phyloP scores from a whole-genome alignment of 2,329 filamentous ascomycete species.

The Aspergillus fumigatiaffinis region DNA sequence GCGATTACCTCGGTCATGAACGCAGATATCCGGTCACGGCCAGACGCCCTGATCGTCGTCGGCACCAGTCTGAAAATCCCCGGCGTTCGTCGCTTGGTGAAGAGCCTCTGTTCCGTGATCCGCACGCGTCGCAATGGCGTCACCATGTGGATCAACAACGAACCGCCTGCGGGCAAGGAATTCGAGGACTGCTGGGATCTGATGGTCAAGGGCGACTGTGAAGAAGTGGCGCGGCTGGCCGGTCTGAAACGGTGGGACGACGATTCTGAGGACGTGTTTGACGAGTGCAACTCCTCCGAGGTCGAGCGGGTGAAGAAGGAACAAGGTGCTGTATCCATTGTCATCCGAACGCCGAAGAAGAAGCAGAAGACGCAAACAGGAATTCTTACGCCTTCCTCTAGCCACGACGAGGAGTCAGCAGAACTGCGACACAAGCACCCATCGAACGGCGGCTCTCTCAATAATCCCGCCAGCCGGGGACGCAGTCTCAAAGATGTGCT shows the following conservation, averaged over 20 bases:
- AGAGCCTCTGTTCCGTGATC: constrained; percentile 86
- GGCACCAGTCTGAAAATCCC: constrained; percentile 95
- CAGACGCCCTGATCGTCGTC: constrained; percentile 90
- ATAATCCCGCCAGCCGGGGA: constrained; percentile 29
- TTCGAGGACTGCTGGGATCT: constrained; percentile 93
- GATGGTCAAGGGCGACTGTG: constrained; percentile 80
- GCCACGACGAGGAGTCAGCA: constrained; percentile 32
- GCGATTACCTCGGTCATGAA: constrained; percentile 89
- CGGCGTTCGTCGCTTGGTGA: constrained; percentile 81
- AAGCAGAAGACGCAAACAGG: constrained; percentile 29
- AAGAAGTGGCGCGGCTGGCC: constrained; percentile 75
- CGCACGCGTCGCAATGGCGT: constrained; percentile 72
- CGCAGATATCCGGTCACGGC: constrained; percentile 77
- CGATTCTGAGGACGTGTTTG: constrained; percentile 35
- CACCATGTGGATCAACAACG: constrained; percentile 91
- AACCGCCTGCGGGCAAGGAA: constrained; percentile 75
- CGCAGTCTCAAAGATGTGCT: constrained; percentile 25
- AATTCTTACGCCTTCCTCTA: constrained; percentile 42
- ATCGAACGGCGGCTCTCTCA: constrained; percentile 14
- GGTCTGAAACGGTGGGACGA: constrained; percentile 59
- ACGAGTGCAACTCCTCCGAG: constrained; percentile 44
- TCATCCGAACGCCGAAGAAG: constrained; percentile 39
- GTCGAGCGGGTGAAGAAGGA: constrained; percentile 40
- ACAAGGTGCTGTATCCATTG: constrained; percentile 36
- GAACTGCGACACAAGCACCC: constrained; percentile 20